Conservation (phyloP, 257 asterid species). For the Perilla frutescens region DNA sequence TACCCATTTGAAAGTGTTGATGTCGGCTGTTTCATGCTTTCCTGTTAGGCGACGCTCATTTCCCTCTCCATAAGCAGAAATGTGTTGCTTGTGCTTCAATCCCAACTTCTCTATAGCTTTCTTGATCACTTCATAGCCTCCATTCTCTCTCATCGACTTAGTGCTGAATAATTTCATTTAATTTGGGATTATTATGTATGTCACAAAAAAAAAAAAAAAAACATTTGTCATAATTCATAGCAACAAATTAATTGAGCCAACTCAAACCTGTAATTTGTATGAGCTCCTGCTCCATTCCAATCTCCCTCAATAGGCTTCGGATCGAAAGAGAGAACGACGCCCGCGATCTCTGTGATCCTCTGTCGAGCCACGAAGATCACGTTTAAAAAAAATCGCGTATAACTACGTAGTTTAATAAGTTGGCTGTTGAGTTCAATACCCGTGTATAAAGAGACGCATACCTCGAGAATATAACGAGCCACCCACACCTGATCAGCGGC, state of each 20-base stretch:
- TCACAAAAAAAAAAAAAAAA: too few relatives aligned
- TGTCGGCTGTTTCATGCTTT: conserved; percentile 57
- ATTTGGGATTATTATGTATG: too few relatives aligned
- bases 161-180: conserved; percentile 39
- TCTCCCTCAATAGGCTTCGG: conserved; percentile 85
- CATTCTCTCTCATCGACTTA: conserved; percentile 58
- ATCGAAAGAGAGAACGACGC: conserved; percentile 69
- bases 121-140: conserved; percentile 60
- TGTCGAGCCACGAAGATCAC: conserved; percentile 34
- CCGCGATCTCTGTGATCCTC: conserved; percentile 88
- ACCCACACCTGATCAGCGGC: conserved; percentile 82
- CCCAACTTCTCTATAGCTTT: conserved; percentile 65
- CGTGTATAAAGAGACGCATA: conserved; percentile 11
- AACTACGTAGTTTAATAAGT: background rate
- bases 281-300: conserved; percentile 76
- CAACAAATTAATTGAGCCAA: too few relatives aligned
- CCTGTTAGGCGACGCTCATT: conserved; percentile 66
- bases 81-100: conserved; percentile 57
- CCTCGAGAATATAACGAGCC: conserved; percentile 88
- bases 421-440: background rate
- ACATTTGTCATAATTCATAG: too few relatives aligned
- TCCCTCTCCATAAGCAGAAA: conserved; percentile 64
- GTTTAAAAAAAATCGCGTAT: background rate
- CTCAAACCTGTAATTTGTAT: conserved; percentile 58
- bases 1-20: conserved; percentile 64